Evolutionary conservation across 2,329 filamentous ascomycete species (phyloP).

Genomic region (Claviceps sorghi): DNA sequence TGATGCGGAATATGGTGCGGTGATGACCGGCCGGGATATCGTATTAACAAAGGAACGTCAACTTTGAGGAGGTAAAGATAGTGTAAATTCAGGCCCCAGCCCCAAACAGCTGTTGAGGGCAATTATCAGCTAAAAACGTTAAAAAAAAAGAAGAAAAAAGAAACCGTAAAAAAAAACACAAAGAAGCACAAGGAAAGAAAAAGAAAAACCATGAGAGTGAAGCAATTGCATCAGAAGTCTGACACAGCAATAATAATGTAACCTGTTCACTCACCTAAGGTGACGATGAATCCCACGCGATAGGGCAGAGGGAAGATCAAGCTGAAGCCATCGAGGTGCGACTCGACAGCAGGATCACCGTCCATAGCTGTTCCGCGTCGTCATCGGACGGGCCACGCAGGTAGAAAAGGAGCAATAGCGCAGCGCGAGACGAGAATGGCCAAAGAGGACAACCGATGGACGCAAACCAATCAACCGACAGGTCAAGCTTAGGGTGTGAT

Average conservation of each 20-base stretch:
- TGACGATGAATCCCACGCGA: conserved; percentile 70
- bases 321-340: conserved; percentile 71
- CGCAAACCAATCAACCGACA: background rate
- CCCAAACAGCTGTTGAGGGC: conserved; percentile 66
- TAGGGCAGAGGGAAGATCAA: conserved; percentile 77
- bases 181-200: background rate
- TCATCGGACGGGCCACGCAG: conserved; percentile 3
- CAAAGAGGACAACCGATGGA: background rate
- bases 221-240: background rate
- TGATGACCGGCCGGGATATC: conserved; percentile 64
- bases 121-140: background rate
- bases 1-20: conserved; percentile 60
- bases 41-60: conserved; percentile 73
- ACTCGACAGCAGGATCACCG: conserved; percentile 57
- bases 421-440: background rate
- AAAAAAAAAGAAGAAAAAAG: background rate
- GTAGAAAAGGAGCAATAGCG: background rate
- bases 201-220: no score
- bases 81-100: conserved; percentile 85
- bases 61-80: conserved; percentile 68
- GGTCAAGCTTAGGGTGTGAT: background rate
- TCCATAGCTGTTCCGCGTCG: conserved; percentile 38
- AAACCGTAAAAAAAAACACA: background rate
- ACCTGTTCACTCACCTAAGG: conserved; percentile 49
- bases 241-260: background rate